Base-by-base conservation (phyloP, 495 filamentous ascomycete genomes). In the Lophium mytilinum region DNA sequence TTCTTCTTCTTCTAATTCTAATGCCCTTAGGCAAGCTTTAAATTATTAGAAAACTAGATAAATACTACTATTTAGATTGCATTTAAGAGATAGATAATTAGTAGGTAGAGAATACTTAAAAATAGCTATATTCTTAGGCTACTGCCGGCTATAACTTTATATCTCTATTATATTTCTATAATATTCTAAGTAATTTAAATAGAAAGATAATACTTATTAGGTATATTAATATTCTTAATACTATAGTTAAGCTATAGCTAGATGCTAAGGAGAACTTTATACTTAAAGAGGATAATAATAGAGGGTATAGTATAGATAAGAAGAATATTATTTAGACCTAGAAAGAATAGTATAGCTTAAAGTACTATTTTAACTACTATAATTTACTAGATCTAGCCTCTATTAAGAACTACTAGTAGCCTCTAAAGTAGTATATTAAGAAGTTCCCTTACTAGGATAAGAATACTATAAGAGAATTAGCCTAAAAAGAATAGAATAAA, bases 341-440 rank as follows among this genome's bases (percentile, higher is more conserved):
- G 53, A 61, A 61, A 19, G 15, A 52, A 17, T 15, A 50, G 19
- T 15, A 57, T n/a, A 24, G 53, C 4, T 35, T 57, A 10, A 21
- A 61, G 34, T 48, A 42, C 53, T 61, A 57, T 48, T 61, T 52
- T 19, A 61, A 61, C 37, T n/a, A n/a, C n/a, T n/a, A n/a, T n/a
- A n/a, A 53, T 48, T 43, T 15, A 35, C 30, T 47, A 41, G 41
- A 61, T 53, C 47, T 61, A 36, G 14, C 53, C 10, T 39, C 46
- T 36, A 61, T 61, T 47, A 50, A 61, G 53, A 61, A 61, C 48
- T 52, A 39, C 47, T 61, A 34, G 58, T 46, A 61, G 41, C 53
- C 53, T 11, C 48, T 37, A 46, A 61, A 56, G 37, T 53, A 56
- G 43, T n/a, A n/a, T n/a, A n/a, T n/a, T n/a, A n/a, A n/a, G n/a